A percentile compares a stretch with the other conserved stretches of the same genome.
These are phyloP conservation scores for Rosellinia necatrix DNA, from an alignment of 2,329 filamentous ascomycete genomes.

Conservation along the genomic window DNA sequence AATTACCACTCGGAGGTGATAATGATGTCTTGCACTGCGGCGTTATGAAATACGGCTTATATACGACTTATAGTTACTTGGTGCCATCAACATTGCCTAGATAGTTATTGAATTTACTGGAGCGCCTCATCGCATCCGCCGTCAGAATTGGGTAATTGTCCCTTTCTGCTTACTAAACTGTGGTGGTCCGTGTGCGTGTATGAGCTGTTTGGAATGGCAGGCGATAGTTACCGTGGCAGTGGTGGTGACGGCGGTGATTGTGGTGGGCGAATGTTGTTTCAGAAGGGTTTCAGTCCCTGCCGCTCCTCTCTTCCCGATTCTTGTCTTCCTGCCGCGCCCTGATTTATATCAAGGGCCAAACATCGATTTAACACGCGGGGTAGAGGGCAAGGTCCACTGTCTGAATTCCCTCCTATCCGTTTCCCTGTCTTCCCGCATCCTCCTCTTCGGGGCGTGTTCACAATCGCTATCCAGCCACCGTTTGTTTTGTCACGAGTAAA, in stretches of 20 bases:
- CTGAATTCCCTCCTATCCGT: neutral
- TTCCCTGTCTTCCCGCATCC: neutral
- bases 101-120: no score
- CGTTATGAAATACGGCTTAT: no score
- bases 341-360: neutral
- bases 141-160: no score
- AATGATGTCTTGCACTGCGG: no score
- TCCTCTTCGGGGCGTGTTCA: neutral
- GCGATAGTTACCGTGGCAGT: no score
- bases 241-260: neutral
- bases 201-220: no score
- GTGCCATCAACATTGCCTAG: no score
- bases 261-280: slow-evolving; percentile 24
- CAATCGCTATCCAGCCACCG: neutral
- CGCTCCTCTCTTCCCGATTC: slow-evolving; percentile 27
- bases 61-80: no score
- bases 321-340: neutral
- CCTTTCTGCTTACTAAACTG: no score
- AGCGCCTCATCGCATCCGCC: no score
- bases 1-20: no score
- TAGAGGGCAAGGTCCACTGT: neutral
- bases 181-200: neutral
- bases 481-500: neutral
- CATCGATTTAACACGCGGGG: slow-evolving; percentile 4
- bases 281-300: slow-evolving; percentile 29